Conservation (phyloP, 805 yeast genomes). For the Ogataea minuta region DNA sequence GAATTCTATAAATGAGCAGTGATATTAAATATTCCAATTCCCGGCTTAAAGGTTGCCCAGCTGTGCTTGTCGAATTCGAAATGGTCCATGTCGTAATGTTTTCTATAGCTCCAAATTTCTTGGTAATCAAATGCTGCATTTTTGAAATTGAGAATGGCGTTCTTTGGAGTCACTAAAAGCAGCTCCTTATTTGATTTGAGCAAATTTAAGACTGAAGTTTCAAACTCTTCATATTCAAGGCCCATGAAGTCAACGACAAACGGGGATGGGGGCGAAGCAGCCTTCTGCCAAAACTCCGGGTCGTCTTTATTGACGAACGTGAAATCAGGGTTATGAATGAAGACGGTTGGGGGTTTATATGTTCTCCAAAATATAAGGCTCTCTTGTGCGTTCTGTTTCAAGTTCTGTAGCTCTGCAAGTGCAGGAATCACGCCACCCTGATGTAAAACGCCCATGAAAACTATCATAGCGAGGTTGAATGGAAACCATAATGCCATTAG, state of each 20-base stretch:
- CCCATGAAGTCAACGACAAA: constrained; percentile 48
- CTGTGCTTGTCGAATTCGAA: constrained; percentile 49
- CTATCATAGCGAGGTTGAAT: constrained; percentile 59
- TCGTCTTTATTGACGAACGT: constrained; percentile 22
- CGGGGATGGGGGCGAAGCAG: constrained; percentile 17
- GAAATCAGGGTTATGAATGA: constrained; percentile 30
- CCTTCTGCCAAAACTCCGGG: constrained; percentile 4
- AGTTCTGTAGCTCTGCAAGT: constrained; percentile 39
- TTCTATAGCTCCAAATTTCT: constrained; percentile 36
- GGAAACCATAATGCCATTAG: constrained; percentile 50
- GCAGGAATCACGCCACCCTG: constrained; percentile 89
- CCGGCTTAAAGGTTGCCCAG: constrained; percentile 51
- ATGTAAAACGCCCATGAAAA: constrained; percentile 77
- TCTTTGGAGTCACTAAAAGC: constrained; percentile 30
- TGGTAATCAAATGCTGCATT: constrained; percentile 11
- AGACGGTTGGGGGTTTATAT: constrained; percentile 91
- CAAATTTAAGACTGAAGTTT: constrained; percentile 7
- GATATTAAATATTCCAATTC: constrained; percentile 53
- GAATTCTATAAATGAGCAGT: constrained; percentile 81
- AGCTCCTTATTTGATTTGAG: constrained; percentile 3
- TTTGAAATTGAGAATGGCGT: constrained; percentile 25
- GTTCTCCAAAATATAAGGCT: constrained; percentile 88
- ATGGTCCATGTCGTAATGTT: constrained; percentile 75
- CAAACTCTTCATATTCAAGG: constrained; percentile 31
- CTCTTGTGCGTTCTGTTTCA: constrained; percentile 24